Conservation (phyloP, 345 rosid species). For the Fremontodendron californicum region DNA sequence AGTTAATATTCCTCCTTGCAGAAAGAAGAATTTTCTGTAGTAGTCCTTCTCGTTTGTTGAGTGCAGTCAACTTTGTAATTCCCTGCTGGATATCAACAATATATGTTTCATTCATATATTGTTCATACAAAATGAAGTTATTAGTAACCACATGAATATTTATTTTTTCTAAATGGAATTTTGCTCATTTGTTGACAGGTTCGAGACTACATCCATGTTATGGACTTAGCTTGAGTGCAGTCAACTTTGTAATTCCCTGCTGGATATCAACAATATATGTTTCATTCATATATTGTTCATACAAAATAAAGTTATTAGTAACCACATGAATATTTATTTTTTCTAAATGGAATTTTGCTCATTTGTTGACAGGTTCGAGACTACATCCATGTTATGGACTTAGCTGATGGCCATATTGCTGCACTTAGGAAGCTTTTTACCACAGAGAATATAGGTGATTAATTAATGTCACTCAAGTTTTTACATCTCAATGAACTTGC, state of each 20-base stretch:
- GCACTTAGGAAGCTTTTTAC: constrained; percentile 69
- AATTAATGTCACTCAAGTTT: background rate
- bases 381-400: constrained; percentile 91
- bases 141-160: background rate
- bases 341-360: background rate
- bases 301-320: background rate
- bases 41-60: background rate
- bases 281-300: background rate
- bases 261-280: background rate
- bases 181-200: constrained; percentile 43
- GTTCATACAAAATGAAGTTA: background rate
- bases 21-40: background rate
- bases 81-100: background rate
- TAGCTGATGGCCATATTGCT: constrained; percentile 92
- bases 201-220: constrained; percentile 87
- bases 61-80: background rate
- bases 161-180: background rate
- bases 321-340: background rate
- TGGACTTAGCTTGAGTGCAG: constrained; percentile 97
- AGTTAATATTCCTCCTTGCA: background rate
- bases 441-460: constrained; percentile 56
- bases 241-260: too few species aligned
- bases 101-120: background rate
- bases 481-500: constrained; percentile 1
- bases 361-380: constrained; percentile 65